phyloP scores from a whole-genome alignment of 495 filamentous ascomycete genomes.

The Umbilicaria muhlenbergii region DNA sequence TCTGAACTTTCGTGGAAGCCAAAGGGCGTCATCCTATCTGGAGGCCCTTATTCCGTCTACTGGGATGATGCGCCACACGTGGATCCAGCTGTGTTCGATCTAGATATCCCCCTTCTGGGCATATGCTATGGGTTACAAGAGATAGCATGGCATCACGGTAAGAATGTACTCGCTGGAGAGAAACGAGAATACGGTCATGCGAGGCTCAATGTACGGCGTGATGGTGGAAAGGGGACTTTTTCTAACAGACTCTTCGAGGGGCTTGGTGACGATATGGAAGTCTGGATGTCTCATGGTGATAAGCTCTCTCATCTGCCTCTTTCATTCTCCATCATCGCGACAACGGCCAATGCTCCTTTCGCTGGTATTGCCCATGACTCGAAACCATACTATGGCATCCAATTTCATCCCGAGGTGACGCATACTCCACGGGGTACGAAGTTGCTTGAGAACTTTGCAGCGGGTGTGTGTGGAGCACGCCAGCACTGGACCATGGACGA shows the following conservation, averaged over 20 bases:
- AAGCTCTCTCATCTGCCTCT: slow-evolving; percentile 61
- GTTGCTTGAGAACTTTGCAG: slow-evolving; percentile 65
- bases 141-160: slow-evolving; percentile 57
- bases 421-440: slow-evolving; percentile 40
- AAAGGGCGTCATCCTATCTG: slow-evolving; percentile 64
- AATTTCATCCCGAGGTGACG: slow-evolving; percentile 80
- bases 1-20: slow-evolving; percentile 65
- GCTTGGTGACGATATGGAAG: slow-evolving; percentile 47
- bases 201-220: slow-evolving; percentile 31
- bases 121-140: slow-evolving; percentile 77
- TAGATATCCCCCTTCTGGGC: slow-evolving; percentile 61
- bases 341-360: slow-evolving; percentile 56
- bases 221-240: slow-evolving; percentile 33
- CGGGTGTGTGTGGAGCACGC: slow-evolving; percentile 57
- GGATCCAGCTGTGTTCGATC: slow-evolving; percentile 64
- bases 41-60: slow-evolving; percentile 65
- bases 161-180: slow-evolving; percentile 59
- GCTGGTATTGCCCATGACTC: slow-evolving; percentile 65
- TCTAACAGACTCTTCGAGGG: slow-evolving; percentile 60
- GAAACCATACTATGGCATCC: slow-evolving; percentile 59
- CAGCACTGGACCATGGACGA: slow-evolving; percentile 71
- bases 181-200: slow-evolving; percentile 62
- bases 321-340: slow-evolving; percentile 56
- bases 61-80: slow-evolving; percentile 56
- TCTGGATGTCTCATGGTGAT: slow-evolving; percentile 83